These are phyloP conservation scores for Melanomma pulvis-pyrius DNA, from an alignment of 495 filamentous ascomycete genomes.

Conservation along the genomic window DNA sequence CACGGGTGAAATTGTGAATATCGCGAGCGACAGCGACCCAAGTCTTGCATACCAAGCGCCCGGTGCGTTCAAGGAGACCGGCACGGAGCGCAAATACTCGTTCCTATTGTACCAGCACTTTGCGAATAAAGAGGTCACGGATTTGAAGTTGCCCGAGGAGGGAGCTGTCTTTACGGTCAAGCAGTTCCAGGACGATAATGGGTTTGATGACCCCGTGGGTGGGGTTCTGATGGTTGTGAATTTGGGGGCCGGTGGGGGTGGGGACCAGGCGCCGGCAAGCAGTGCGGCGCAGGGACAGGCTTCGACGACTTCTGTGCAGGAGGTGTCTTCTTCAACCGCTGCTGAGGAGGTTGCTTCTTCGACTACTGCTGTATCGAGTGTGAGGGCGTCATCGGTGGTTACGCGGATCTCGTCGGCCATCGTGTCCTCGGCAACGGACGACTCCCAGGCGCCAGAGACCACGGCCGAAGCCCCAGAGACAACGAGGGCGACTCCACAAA, in stretches of 20 bases:
- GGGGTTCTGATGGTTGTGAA: slow-evolving; percentile 35
- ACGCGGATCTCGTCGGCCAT: neutral
- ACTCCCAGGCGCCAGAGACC: neutral
- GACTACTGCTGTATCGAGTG: slow-evolving; percentile 8
- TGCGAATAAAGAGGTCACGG: neutral
- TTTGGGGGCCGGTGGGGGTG: slow-evolving; percentile 18
- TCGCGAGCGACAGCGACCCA: slow-evolving; percentile 10
- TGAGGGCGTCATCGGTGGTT: neutral
- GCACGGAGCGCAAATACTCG: slow-evolving; percentile 34
- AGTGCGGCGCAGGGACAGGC: neutral
- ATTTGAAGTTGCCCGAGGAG: slow-evolving; percentile 23
- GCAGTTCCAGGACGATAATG: slow-evolving; percentile 36
- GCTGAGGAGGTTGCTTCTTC: neutral
- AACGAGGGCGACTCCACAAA: neutral
- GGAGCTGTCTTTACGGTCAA: slow-evolving; percentile 35
- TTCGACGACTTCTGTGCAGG: neutral
- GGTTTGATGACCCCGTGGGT: slow-evolving; percentile 21
- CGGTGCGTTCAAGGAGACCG: slow-evolving; percentile 34
- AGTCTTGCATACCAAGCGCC: slow-evolving; percentile 32
- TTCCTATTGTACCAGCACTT: slow-evolving; percentile 37
- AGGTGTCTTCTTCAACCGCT: neutral
- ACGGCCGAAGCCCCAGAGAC: slow-evolving; percentile 4
- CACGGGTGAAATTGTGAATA: slow-evolving; percentile 4
- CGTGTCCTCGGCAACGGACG: neutral
- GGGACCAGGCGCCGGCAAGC: neutral